A percentile compares a stretch with the other conserved stretches of the same genome.
phyloP scores from a whole-genome alignment of 2,329 filamentous ascomycete species.

The Rasamsonia emersonii region DNA sequence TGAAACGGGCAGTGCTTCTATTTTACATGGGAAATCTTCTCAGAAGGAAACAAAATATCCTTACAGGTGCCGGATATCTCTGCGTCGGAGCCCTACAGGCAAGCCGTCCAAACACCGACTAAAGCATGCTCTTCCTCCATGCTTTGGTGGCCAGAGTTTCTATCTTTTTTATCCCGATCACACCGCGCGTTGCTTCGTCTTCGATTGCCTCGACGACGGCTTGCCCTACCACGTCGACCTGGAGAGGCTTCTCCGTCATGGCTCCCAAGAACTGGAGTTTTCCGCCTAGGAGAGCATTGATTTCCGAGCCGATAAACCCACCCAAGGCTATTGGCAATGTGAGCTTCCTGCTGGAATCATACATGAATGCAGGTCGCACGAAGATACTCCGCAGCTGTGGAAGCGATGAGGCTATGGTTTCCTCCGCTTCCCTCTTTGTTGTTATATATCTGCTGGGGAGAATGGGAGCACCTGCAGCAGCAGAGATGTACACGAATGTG shows the following conservation, averaged over 20 bases:
- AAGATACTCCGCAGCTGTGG: conserved; percentile 72
- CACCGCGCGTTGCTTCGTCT: conserved; percentile 63
- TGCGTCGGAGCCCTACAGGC: too few species aligned
- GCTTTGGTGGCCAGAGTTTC: conserved; percentile 70
- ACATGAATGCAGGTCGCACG: conserved; percentile 78
- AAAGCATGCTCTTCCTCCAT: conserved; percentile 90
- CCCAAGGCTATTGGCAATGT: conserved; percentile 78
- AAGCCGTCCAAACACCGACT: too few species aligned
- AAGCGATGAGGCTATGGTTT: conserved; percentile 62
- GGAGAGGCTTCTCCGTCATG: conserved; percentile 75
- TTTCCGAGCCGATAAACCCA: conserved; percentile 62
- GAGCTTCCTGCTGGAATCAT: conserved; percentile 70
- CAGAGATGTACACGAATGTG: conserved; percentile 81
- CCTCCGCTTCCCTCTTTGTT: conserved; percentile 88
- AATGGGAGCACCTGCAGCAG: conserved; percentile 74
- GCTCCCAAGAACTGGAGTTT: conserved; percentile 72
- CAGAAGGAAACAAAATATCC: too few species aligned
- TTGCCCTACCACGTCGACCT: conserved; percentile 78
- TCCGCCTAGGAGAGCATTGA: conserved; percentile 71
- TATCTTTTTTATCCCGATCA: conserved; percentile 70
- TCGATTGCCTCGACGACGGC: conserved; percentile 80
- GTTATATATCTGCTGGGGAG: conserved; percentile 78
- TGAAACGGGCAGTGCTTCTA: conserved; percentile 56
- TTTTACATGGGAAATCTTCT: neutral
- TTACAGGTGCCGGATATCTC: too few species aligned